Conservation (phyloP, 352 stramenopile species). For the Phytophthora idaei region DNA sequence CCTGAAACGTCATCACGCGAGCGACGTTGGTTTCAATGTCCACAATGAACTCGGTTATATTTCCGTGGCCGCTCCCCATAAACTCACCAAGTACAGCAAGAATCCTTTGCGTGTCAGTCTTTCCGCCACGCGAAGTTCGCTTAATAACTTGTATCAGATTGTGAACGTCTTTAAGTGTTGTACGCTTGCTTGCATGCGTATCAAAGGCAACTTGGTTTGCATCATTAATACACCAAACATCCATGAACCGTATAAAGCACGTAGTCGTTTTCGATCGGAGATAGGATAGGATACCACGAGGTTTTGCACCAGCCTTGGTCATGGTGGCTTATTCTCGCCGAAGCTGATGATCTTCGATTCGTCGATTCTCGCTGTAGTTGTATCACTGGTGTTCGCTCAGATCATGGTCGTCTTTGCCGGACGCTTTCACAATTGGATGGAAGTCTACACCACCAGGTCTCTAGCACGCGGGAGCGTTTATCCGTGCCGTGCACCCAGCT, state of each 20-base stretch:
- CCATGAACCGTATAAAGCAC: background rate
- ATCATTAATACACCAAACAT: background rate
- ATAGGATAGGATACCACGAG: background rate
- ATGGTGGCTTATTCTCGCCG: background rate
- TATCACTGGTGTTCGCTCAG: background rate
- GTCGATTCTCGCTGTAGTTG: background rate
- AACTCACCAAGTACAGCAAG: slow-evolving; percentile 10
- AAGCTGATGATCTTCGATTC: background rate
- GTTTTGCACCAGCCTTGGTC: background rate
- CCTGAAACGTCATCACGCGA: slow-evolving; percentile 8
- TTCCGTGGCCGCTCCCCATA: background rate
- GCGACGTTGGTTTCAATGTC: slow-evolving; percentile 11
- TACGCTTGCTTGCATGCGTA: background rate
- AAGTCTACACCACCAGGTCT: background rate
- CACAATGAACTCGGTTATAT: slow-evolving; percentile 7
- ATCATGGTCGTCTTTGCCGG: background rate
- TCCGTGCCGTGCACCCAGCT: background rate
- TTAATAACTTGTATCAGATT: background rate
- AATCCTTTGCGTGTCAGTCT: background rate
- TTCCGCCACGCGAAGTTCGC: background rate
- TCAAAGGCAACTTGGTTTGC: background rate
- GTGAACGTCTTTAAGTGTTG: background rate
- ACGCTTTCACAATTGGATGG: background rate
- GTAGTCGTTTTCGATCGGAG: background rate
- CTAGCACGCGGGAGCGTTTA: background rate